phyloP scores from a whole-genome alignment of 2,329 filamentous ascomycete genomes.

The Epichloe baconii region DNA sequence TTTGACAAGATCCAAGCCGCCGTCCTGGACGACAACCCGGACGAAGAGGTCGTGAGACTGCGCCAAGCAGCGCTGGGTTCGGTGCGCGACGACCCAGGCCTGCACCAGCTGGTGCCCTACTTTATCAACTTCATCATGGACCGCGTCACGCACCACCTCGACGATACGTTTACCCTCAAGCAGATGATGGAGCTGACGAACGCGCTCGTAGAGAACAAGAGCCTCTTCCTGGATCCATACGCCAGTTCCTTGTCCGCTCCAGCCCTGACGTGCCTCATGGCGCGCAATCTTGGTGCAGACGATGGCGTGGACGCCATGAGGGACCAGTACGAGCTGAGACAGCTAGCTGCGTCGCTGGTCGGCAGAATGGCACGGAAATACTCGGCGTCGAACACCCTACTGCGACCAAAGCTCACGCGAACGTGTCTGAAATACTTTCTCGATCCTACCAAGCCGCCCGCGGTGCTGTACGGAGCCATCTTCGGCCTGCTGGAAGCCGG shows the following conservation, averaged over 20 bases:
- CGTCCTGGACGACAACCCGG: slow-evolving; percentile 75
- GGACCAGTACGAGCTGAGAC: slow-evolving; percentile 67
- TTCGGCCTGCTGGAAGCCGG: slow-evolving; percentile 68
- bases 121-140: slow-evolving; percentile 93
- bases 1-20: slow-evolving; percentile 91
- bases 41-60: slow-evolving; percentile 59
- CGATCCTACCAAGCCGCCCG: slow-evolving; percentile 68
- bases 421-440: slow-evolving; percentile 88
- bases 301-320: slow-evolving; percentile 37
- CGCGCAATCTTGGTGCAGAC: slow-evolving; percentile 56
- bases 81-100: slow-evolving; percentile 74
- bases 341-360: slow-evolving; percentile 72
- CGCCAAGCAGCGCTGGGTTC: slow-evolving; percentile 76
- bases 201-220: slow-evolving; percentile 71
- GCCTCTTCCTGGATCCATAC: slow-evolving; percentile 57
- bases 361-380: slow-evolving; percentile 71
- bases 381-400: slow-evolving; percentile 62
- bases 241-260: slow-evolving; percentile 62
- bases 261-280: slow-evolving; percentile 78
- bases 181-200: slow-evolving; percentile 88
- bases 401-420: slow-evolving; percentile 80
- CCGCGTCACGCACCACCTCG: slow-evolving; percentile 86
- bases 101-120: slow-evolving; percentile 92
- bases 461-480: slow-evolving; percentile 81
- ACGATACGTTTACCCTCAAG: slow-evolving; percentile 75